Base-by-base conservation (phyloP, 441 rosid genomes). In the Sinapis alba region DNA sequence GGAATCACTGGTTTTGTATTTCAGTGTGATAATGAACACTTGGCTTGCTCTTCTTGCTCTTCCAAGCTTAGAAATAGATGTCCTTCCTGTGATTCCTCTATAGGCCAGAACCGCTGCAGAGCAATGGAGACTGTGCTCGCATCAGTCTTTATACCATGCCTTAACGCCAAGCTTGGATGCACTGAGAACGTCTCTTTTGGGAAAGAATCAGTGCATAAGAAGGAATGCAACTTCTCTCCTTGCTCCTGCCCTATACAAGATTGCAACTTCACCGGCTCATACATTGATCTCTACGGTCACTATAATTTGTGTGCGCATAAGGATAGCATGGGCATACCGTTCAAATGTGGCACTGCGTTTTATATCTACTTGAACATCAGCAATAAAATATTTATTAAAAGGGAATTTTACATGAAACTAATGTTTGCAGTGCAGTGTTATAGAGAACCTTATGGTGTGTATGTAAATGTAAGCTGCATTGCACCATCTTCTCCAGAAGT, bases 41-140 rank as follows among this genome's bases (percentile, higher is more conserved):
- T 28, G 2, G 23, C 32, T 23, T 60, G 64, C 21, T 27, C 21
- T 15, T n/a, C 23, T 3, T 28, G 64, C 16, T 60, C 41, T 28
- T 0, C 19, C 36, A 15, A 27, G 8, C 21, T 59, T 5, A 59
- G 6, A 0, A 59, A 59, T 2, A 59, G 4, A 2, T 60, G 64
- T 9, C 21, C 64, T n/a, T 7, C 12, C 1, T 59, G 64, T 59
- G 16, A 19, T n/a, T 16, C 9, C 2, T 23, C 23, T 19, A 16
- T 26, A 8, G 64, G 64, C 1, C 41, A 30, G 1, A 28, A 3
- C 5, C 41, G 64, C 1, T 27, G 41, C 13, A 30, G 64, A 36
- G 90, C 90, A 23, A 78, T 90, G 61, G 95, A 90, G 85, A 88
- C 74, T 69, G 87, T 90, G 34, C 67, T 90, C 1, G 86, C 82